Evolutionary conservation across 169 alveolate species (phyloP).

Genomic region (Plasmodium ovale): DNA sequence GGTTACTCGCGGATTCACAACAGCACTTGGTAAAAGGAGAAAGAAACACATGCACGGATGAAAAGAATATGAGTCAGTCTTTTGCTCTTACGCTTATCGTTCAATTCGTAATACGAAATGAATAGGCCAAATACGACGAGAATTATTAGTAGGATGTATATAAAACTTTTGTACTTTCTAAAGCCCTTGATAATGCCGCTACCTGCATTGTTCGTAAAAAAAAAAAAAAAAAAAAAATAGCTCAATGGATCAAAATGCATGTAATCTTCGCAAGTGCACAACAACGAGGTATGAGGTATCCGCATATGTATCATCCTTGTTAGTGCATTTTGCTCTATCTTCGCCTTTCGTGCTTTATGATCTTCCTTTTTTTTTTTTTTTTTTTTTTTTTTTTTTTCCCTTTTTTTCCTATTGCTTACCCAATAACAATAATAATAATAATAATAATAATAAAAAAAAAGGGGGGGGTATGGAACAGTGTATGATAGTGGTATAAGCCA

Average conservation of each 20-base stretch:
- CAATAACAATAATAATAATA: no score
- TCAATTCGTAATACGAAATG: conserved; percentile 24
- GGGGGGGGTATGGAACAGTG: background rate
- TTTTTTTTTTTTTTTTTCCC: no score
- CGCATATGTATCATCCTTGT: background rate
- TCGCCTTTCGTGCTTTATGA: background rate
- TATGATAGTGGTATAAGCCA: no score
- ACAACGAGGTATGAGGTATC: background rate
- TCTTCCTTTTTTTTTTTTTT: no score
- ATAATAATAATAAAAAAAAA: no score
- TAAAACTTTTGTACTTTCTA: conserved; percentile 24
- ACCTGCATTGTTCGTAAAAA: background rate
- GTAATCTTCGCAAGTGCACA: no score
- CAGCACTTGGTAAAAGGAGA: background rate
- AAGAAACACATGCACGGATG: background rate
- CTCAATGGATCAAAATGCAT: no score
- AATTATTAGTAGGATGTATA: conserved; percentile 14
- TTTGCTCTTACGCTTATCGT: conserved; percentile 8
- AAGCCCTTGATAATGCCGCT: background rate
- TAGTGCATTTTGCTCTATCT: background rate
- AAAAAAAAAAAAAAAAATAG: background rate
- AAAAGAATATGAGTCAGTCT: background rate
- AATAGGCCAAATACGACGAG: conserved; percentile 1
- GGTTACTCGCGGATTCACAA: background rate
- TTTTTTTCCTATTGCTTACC: no score